Conservation (phyloP, 1,139 yeast genomes). For the Kurtzmaniella natalensis region DNA sequence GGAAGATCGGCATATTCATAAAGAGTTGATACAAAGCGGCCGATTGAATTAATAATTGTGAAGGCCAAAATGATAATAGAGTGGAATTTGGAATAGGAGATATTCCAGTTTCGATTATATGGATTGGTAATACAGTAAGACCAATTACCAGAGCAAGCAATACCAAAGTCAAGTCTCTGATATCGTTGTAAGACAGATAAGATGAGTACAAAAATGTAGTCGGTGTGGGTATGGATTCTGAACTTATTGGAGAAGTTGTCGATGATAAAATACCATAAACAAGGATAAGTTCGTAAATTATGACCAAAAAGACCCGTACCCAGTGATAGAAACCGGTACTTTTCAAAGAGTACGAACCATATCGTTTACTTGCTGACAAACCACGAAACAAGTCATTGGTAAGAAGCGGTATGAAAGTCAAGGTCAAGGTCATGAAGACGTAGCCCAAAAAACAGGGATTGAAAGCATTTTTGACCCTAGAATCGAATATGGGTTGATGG, state of each 20-base stretch:
- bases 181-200: no score
- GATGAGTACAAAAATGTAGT: no score
- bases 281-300: slow-evolving; percentile 22
- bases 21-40: slow-evolving; percentile 27
- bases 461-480: slow-evolving; percentile 42
- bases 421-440: neutral
- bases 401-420: slow-evolving; percentile 21
- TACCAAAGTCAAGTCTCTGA: slow-evolving; percentile 20
- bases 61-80: slow-evolving; percentile 42
- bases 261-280: slow-evolving; percentile 11
- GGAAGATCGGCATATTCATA: slow-evolving; percentile 23
- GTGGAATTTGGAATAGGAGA: slow-evolving; percentile 30
- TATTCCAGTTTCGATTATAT: slow-evolving; percentile 33
- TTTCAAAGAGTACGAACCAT: slow-evolving; percentile 21
- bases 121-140: slow-evolving; percentile 32
- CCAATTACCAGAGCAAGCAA: slow-evolving; percentile 13
- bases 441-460: slow-evolving; percentile 50
- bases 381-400: slow-evolving; percentile 19
- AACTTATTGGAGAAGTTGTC: slow-evolving; percentile 17
- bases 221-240: no score
- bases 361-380: slow-evolving; percentile 9
- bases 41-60: slow-evolving; percentile 18
- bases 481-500: slow-evolving; percentile 11
- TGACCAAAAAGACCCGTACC: slow-evolving; percentile 23
- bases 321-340: slow-evolving; percentile 28